Conservation (phyloP, 164 flowering plant genomes). For the Annona squamosa region DNA sequence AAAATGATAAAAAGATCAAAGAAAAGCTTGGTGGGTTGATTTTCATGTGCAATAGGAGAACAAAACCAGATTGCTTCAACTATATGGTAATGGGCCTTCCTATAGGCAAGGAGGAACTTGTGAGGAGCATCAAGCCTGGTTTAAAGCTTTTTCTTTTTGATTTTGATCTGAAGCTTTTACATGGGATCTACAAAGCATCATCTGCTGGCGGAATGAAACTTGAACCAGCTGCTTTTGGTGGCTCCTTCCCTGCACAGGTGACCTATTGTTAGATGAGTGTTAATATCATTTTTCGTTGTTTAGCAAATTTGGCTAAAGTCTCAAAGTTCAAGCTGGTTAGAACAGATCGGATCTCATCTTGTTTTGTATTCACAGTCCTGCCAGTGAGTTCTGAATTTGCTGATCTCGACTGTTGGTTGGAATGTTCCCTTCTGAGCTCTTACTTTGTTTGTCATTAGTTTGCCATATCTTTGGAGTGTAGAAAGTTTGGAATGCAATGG, state of each 20-base stretch:
- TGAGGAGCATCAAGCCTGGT: constrained; percentile 16
- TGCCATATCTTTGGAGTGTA: constrained; percentile 62
- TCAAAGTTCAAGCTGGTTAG: background rate
- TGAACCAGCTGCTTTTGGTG: constrained; percentile 17
- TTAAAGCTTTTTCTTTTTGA: constrained; percentile 17
- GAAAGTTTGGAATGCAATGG: constrained; percentile 50
- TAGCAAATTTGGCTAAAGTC: background rate
- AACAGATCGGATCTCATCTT: background rate
- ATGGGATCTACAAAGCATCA: constrained; percentile 17
- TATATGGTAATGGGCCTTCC: constrained; percentile 19
- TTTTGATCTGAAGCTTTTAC: constrained; percentile 15
- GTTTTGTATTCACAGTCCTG: background rate
- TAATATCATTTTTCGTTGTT: background rate
- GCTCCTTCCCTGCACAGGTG: constrained; percentile 23
- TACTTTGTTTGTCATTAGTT: constrained; percentile 44
- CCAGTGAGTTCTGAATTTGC: constrained; percentile 53
- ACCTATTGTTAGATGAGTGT: constrained; percentile 10
- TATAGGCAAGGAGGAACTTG: background rate
- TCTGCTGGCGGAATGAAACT: constrained; percentile 15
- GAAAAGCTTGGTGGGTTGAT: constrained; percentile 15
- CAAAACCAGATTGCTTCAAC: constrained; percentile 15
- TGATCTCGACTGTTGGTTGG: background rate
- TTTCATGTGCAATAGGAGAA: constrained; percentile 15
- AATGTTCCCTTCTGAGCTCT: background rate
- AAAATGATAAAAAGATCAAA: constrained; percentile 17